Base-by-base conservation (phyloP, 352 stramenopile species). In the Blastocystis hominis region DNA sequence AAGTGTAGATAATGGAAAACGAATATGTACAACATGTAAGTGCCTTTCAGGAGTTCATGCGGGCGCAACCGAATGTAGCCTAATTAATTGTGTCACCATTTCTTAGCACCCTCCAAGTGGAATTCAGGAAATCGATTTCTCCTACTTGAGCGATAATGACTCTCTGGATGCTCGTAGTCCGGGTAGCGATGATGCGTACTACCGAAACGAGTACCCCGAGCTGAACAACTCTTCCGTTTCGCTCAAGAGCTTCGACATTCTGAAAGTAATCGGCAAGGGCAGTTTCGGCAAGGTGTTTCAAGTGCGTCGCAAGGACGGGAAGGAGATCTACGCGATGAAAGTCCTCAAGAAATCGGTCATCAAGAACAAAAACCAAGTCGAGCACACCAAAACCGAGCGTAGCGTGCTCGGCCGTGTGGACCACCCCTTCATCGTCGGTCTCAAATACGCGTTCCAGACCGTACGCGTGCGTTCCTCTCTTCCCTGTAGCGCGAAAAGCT, bases 321-420 rank as follows among this genome's bases (percentile, higher is more conserved):
- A 93, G 50, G 89, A 95, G 76, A 95, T 98, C 81, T 98, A 97
- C 91, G 96, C 96, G 2, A 97, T 99, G 92, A 99, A 99, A 89
- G 95, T 98, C n/a, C 91, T 98, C 69, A 92, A 94, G 64, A 99
- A 99, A 91, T 95, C 98, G 80, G 97, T 98, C 88, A 98, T 99
- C 86, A 97, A 98, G 89, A 98, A 97, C 89, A 92, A 95, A 66
- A 98, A 99, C 89, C 95, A 98, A 91, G 94, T 98, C 40, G 96
- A 98, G 90, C 96, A 99, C 91, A 98, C 95, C n/a, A 97, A 95
- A 89, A 98, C 95, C 34, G 96, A 98, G 92, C 92, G 96, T 20
- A 95, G 95, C 88, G 96, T 98, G 42, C 91, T 99, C 17, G 88
- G 81, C 20, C 75, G 80, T 0, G 93, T 93, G 7, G 90, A 91